A percentile compares a stretch with the other conserved stretches of the same genome.
These are phyloP conservation scores for Hypoxylon crocopeplum DNA, from an alignment of 495 filamentous ascomycete genomes.

Conservation along the genomic window DNA sequence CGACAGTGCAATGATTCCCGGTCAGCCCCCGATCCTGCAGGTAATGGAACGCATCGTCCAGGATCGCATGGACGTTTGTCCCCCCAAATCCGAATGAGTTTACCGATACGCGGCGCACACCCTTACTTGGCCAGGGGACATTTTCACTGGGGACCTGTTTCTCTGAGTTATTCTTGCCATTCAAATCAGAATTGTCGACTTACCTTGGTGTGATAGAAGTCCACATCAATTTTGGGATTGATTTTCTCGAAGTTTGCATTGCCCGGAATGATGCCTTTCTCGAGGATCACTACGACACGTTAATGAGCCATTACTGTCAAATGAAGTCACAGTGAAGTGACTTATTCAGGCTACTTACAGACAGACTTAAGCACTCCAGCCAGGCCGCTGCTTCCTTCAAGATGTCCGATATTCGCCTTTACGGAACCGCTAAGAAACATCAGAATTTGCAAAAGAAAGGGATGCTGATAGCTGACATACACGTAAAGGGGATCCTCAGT, in stretches of 20 bases:
- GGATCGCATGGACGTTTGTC: slow-evolving; percentile 61
- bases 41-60: slow-evolving; percentile 51
- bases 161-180: background rate
- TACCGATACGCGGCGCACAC: slow-evolving; percentile 53
- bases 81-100: slow-evolving; percentile 69
- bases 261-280: slow-evolving; percentile 54
- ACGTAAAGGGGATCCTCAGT: slow-evolving; percentile 50
- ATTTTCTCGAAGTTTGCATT: slow-evolving; percentile 53
- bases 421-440: slow-evolving; percentile 49
- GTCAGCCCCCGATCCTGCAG: slow-evolving; percentile 17
- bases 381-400: slow-evolving; percentile 59
- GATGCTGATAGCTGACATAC: slow-evolving; percentile 10
- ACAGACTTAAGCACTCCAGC: slow-evolving; percentile 61
- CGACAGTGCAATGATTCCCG: slow-evolving; percentile 37
- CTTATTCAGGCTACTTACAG: slow-evolving; percentile 48
- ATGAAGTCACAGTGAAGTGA: no score
- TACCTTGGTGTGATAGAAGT: slow-evolving; percentile 37
- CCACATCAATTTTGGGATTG: slow-evolving; percentile 51
- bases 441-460: background rate
- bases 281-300: slow-evolving; percentile 49
- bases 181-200: background rate
- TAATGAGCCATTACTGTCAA: no score
- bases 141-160: slow-evolving; percentile 34
- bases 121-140: slow-evolving; percentile 38
- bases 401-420: slow-evolving; percentile 63